Percentiles rank a stretch among this genome's conserved stretches.
Evolutionary conservation across 176 grass and related monocot genomes (phyloP).

Genomic region (Cenchrus fungigraminus): DNA sequence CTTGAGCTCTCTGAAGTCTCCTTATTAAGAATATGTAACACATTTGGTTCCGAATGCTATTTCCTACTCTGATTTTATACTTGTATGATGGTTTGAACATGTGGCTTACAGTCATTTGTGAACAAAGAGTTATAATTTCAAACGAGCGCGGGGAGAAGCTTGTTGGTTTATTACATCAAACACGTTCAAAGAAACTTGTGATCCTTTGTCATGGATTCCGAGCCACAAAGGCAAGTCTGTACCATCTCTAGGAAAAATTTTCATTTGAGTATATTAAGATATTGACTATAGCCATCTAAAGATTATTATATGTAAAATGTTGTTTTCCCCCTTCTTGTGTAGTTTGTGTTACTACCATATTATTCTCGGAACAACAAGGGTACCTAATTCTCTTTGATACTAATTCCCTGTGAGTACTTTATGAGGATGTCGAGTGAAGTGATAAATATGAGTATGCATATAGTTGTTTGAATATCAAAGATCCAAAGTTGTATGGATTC

Average conservation of each 20-base stretch:
- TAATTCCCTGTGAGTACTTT: not conserved
- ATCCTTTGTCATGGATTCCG: constrained; percentile 87
- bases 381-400: constrained; percentile 2
- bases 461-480: not conserved
- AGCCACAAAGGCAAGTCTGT: constrained; percentile 74
- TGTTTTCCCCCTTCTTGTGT: not conserved
- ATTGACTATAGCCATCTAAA: not conserved
- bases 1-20: not conserved
- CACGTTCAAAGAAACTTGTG: constrained; percentile 72
- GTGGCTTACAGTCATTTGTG: constrained; percentile 35
- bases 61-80: constrained; percentile 16
- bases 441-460: not conserved
- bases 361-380: not conserved
- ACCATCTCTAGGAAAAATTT: not conserved
- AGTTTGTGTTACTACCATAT: not conserved
- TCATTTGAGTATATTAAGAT: not conserved
- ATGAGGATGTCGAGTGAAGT: constrained; percentile 4
- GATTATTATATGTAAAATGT: not conserved
- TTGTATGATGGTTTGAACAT: constrained; percentile 24
- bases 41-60: not conserved
- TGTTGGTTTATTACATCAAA: constrained; percentile 76
- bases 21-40: not conserved
- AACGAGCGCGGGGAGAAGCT: constrained; percentile 78
- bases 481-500: not conserved
- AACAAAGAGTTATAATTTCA: constrained; percentile 55